Evolutionary conservation across 1,139 yeast species (phyloP).

Genomic region (Zygotorulaspora mrakii): DNA sequence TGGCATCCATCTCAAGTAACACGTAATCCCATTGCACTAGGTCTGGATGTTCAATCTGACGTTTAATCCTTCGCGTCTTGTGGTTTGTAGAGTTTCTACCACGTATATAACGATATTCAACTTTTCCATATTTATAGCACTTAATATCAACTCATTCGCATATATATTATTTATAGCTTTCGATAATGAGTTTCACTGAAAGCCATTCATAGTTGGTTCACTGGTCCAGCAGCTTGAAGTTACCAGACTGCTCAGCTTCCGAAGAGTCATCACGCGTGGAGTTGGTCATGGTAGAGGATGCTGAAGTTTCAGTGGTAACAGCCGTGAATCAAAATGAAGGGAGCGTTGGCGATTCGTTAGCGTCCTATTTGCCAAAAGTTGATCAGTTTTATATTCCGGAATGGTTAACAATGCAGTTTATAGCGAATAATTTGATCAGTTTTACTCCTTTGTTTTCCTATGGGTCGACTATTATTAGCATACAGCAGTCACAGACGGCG

Average conservation of each 20-base stretch:
- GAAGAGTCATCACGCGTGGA: too few species aligned
- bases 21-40: too few species aligned
- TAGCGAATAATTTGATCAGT: conserved; percentile 48
- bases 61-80: too few species aligned
- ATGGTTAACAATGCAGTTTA: conserved; percentile 43
- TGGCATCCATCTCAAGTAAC: conserved; percentile 25
- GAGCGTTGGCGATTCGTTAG: conserved; percentile 21
- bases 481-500: conserved; percentile 58
- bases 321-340: conserved; percentile 6
- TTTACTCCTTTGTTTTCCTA: conserved; percentile 81
- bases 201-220: too few species aligned
- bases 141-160: too few species aligned
- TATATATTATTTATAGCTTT: too few species aligned
- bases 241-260: too few species aligned
- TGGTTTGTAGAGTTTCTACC: not conserved
- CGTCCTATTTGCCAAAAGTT: conserved; percentile 35
- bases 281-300: conserved; percentile 2
- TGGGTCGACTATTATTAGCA: conserved; percentile 74
- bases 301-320: conserved; percentile 4
- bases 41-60: too few species aligned
- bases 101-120: conserved; percentile 1
- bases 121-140: too few species aligned
- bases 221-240: too few species aligned
- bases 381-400: conserved; percentile 45
- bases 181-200: too few species aligned